A percentile compares a stretch with the other conserved stretches of the same genome.
phyloP scores from a whole-genome alignment of 805 yeast species.

The Grigorovia humatica region DNA sequence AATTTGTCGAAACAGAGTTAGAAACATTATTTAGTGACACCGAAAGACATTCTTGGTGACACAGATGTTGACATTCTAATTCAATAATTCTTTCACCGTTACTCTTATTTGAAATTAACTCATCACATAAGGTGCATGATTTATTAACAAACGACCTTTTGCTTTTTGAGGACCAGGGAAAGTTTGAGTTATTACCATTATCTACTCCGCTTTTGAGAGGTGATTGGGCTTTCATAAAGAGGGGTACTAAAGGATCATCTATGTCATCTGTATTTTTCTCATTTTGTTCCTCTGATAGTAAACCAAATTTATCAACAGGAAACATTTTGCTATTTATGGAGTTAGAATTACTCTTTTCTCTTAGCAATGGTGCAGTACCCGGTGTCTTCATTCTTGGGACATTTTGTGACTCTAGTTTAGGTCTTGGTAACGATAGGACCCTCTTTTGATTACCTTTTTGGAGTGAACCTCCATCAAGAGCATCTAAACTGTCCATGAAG shows the following conservation, averaged over 20 bases:
- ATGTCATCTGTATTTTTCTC: not conserved
- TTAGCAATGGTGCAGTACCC: not conserved
- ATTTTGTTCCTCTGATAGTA: not conserved
- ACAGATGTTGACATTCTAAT: constrained; percentile 43
- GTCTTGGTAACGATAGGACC: constrained; percentile 23
- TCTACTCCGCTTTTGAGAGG: not conserved
- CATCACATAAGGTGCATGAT: constrained; percentile 38
- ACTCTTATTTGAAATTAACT: constrained; percentile 37
- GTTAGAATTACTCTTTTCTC: not conserved
- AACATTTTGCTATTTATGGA: not conserved
- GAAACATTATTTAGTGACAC: constrained; percentile 28
- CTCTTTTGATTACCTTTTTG: constrained; percentile 11
- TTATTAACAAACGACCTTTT: constrained; percentile 22
- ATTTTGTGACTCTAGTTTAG: constrained; percentile 8
- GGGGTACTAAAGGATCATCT: not conserved
- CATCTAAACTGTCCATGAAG: not conserved
- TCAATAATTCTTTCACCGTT: constrained; percentile 37
- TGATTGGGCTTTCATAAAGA: not conserved
- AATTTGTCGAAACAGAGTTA: constrained; percentile 5
- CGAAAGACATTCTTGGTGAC: constrained; percentile 49
- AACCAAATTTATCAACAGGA: not conserved
- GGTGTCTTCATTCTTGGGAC: constrained; percentile 7
- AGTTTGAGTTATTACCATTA: not conserved
- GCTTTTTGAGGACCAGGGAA: not conserved
- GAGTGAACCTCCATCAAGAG: not conserved